Conservation (phyloP, 2,329 filamentous ascomycete genomes). For the Coniochaeta prunicola region DNA sequence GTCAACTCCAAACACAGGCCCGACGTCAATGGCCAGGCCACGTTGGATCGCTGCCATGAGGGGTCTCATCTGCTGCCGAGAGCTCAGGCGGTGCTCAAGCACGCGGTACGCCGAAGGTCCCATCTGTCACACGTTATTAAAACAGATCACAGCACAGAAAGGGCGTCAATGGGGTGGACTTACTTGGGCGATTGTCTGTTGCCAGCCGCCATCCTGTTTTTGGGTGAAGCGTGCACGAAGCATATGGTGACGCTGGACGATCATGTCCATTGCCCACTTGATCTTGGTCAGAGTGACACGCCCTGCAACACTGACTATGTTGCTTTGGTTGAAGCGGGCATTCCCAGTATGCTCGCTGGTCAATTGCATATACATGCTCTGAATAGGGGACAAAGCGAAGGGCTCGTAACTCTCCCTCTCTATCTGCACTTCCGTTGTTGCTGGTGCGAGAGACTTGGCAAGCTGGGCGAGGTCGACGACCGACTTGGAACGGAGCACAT, state of each 20-base stretch:
- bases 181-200: conserved; percentile 11
- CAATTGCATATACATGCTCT: conserved; percentile 11
- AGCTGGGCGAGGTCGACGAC: conserved; percentile 12
- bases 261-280: conserved; percentile 8
- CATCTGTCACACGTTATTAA: conserved; percentile 7
- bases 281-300: conserved; percentile 5
- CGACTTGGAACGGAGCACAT: conserved; percentile 14
- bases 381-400: conserved; percentile 13
- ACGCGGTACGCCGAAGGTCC: conserved; percentile 6
- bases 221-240: conserved; percentile 11
- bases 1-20: conserved; percentile 14
- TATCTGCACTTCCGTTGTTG: not conserved
- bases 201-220: conserved; percentile 8
- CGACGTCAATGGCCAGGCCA: conserved; percentile 10
- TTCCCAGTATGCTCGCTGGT: conserved; percentile 6
- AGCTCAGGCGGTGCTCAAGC: conserved; percentile 6
- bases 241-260: conserved; percentile 15
- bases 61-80: conserved; percentile 5
- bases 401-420: conserved; percentile 6
- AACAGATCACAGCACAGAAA: not conserved
- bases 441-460: conserved; percentile 7
- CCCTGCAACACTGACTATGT: conserved; percentile 7
- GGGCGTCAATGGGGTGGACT: not conserved
- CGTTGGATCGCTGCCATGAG: conserved; percentile 8
- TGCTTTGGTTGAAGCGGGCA: conserved; percentile 16